Conservation (phyloP, 1,139 yeast genomes). For the Hemisphaericaspora xylanilytica region DNA sequence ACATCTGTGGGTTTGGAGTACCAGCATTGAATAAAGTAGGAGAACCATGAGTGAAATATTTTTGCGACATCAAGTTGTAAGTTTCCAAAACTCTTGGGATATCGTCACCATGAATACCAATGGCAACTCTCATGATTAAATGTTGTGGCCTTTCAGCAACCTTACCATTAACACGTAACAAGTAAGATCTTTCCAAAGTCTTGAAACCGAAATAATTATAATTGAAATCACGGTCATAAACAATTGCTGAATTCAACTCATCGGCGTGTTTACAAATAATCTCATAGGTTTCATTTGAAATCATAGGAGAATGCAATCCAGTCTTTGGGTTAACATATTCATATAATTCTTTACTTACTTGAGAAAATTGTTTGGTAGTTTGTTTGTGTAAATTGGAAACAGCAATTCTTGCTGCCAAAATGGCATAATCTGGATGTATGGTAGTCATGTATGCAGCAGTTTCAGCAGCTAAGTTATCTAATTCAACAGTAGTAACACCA, state of each 20-base stretch:
- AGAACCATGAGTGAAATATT: conserved; percentile 84
- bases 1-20: conserved; percentile 82
- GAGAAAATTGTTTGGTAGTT: conserved; percentile 85
- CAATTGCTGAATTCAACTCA: conserved; percentile 76
- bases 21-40: conserved; percentile 91
- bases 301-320: conserved; percentile 71
- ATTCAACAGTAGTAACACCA: conserved; percentile 93
- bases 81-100: conserved; percentile 73
- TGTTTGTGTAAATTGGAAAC: conserved; percentile 90
- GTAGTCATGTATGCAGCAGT: conserved; percentile 98
- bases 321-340: conserved; percentile 74
- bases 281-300: conserved; percentile 66
- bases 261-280: conserved; percentile 63
- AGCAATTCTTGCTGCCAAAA: conserved; percentile 92
- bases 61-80: conserved; percentile 78
- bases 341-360: conserved; percentile 67
- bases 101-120: conserved; percentile 81
- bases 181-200: conserved; percentile 80
- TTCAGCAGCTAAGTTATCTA: conserved; percentile 92
- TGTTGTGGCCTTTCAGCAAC: conserved; percentile 92
- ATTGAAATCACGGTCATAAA: conserved; percentile 78
- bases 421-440: conserved; percentile 93
- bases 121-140: conserved; percentile 83
- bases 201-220: conserved; percentile 86
- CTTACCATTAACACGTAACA: conserved; percentile 65